phyloP scores from a whole-genome alignment of 257 asterid species.

The Solanum arcanum region DNA sequence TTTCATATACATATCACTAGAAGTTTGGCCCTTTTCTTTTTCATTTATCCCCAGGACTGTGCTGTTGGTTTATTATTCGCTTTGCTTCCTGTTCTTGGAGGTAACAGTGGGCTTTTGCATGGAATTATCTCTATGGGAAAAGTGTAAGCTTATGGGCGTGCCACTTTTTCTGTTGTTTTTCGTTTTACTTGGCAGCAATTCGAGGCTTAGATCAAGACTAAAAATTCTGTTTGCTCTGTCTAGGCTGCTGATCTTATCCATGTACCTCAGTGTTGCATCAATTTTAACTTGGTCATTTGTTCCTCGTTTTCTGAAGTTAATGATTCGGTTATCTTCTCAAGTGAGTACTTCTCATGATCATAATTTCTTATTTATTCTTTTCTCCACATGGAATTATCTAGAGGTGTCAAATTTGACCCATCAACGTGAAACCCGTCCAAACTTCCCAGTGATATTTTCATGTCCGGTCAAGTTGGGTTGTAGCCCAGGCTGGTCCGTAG shows the following conservation, averaged over 20 bases:
- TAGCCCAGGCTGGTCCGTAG: background rate
- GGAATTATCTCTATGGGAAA: constrained; percentile 91
- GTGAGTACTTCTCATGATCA: constrained; percentile 33
- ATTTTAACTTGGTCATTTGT: constrained; percentile 72
- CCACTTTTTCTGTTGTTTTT: background rate
- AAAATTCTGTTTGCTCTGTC: background rate
- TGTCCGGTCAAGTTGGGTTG: background rate
- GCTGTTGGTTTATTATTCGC: constrained; percentile 96
- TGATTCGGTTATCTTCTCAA: constrained; percentile 75
- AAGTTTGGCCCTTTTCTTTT: background rate
- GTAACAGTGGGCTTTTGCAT: constrained; percentile 68
- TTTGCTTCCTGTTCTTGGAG: constrained; percentile 87
- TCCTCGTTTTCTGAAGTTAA: constrained; percentile 79
- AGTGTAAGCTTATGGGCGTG: constrained; percentile 33
- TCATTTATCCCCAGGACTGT: constrained; percentile 47
- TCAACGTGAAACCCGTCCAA: background rate
- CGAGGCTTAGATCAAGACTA: background rate
- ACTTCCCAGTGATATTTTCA: background rate
- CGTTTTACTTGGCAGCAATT: background rate
- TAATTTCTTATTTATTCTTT: background rate
- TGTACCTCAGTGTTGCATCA: constrained; percentile 65
- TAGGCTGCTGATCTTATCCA: constrained; percentile 63
- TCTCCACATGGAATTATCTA: background rate
- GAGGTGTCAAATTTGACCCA: background rate
- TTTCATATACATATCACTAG: background rate